Evolutionary conservation across 140 eudicot genomes (phyloP), one percentile per base, ranked within the genome.

Genomic region (Eryngium alpinum): DNA sequence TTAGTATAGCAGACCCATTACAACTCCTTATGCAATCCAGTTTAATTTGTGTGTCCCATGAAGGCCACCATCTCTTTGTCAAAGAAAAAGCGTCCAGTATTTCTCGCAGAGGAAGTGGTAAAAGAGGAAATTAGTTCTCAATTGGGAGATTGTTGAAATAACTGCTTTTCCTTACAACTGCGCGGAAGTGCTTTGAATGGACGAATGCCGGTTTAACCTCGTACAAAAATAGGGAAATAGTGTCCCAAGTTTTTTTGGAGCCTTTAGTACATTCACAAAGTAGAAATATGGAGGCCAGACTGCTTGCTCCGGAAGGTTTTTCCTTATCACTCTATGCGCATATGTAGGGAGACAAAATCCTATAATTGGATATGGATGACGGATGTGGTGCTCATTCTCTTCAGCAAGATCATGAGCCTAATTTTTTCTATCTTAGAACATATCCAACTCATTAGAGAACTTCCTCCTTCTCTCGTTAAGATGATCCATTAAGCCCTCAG

Each of bases 291-390:
- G 3, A 32, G 27, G 71, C 33, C 3, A 15, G 34, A 72, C 38
- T 21, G 98, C 46, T 4, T 38, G 46, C 46, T 38, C 46, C 46
- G 7, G 46, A 38, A 38, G 89, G 5, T 17, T 80, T 81, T 97
- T 79, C 15, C 80, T 85, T 72, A 76, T 77, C 27, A 84, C 27
- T 16, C 66, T 57, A 65, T 0, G 10, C 13, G 83, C 71, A 22
- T 84, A 89, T 0, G 81, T 79, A 32, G 99, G 97, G n/a, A 89
- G 84, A 18, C 97, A 97, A 43, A 84, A 95, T 21, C 99, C 98
- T 6, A 90, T 86, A 97, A 95, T 95, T 5, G 94, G 97, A 33
- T 79, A 88, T 10, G 97, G 97, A 28, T 89, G 88, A 51, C 90
- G 93, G 32, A 90, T 75, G 4, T 2, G 46, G 5, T 81, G 19